phyloP scores from a whole-genome alignment of 768 basidiomycete species.

The Kwoniella mangroviensis region DNA sequence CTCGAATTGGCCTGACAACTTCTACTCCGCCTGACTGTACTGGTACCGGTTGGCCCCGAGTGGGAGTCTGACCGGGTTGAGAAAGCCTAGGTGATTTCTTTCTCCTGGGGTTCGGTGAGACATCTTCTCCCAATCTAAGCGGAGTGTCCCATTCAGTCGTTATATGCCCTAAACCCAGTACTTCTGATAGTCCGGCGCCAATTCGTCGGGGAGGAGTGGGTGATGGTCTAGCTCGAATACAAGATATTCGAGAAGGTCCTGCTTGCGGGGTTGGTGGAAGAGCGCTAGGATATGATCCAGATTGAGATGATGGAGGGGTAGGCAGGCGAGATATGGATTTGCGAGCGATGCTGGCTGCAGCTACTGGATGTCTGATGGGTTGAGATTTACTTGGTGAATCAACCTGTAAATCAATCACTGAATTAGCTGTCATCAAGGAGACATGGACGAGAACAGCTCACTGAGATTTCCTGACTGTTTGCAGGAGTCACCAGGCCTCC shows the following conservation, averaged over 20 bases:
- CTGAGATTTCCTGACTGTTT: conserved; percentile 34
- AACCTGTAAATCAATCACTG: not conserved
- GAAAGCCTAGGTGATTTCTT: conserved; percentile 33
- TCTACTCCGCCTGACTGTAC: conserved; percentile 19
- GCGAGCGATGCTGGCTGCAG: not conserved
- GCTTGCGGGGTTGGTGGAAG: conserved; percentile 10
- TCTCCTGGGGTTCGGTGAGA: conserved; percentile 34
- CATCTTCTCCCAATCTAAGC: conserved; percentile 15
- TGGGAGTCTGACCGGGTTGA: conserved; percentile 11
- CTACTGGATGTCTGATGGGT: not conserved
- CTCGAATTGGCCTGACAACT: conserved; percentile 5
- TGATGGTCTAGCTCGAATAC: conserved; percentile 27
- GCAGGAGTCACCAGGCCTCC: conserved; percentile 38
- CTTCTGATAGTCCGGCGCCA: conserved; percentile 1
- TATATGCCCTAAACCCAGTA: conserved; percentile 3
- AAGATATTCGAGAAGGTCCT: conserved; percentile 1
- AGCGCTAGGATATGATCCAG: not conserved
- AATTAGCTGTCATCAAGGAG: not conserved
- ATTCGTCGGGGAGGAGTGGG: conserved; percentile 28
- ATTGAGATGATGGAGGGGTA: conserved; percentile 37
- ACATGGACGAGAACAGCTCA: conserved; percentile 7
- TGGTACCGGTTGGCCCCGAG: not conserved
- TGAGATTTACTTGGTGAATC: conserved; percentile 14
- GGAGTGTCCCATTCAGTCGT: conserved; percentile 23
- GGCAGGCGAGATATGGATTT: conserved; percentile 26